Evolutionary conservation across 768 basidiomycete genomes (phyloP), one percentile per base, ranked within the genome.

Genomic region (Calocybe cyanea): DNA sequence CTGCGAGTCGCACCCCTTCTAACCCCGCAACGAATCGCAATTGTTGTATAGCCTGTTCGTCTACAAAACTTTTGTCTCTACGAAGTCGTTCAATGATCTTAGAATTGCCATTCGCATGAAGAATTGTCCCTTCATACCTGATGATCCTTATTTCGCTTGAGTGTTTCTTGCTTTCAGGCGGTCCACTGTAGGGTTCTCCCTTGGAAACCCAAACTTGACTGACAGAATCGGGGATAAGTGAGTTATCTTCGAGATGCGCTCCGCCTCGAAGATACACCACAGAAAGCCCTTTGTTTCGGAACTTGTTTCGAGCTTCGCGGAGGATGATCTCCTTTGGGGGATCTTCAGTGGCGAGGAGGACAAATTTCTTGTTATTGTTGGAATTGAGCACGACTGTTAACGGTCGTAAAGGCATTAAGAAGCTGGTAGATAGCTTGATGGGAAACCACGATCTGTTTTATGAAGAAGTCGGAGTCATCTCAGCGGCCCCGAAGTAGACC

Each of bases 301-400:
- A 67, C 51, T 69, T 69, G 46, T 70, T 69, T 30, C 59, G 58
- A n/a, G 65, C 66, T 51, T 67, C 60, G 23, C 57, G 57, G 23
- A 69, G 58, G 43, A 69, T 67, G 14, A 31, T 48, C 31, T 58
- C 61, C 28, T 52, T 53, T 11, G 44, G 31, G 25, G 45, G 38
- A 17, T 38, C 36, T 15, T 21, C 31, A 20, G 50, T 46, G 17
- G 40, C 31, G 32, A 50, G 45, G 25, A 64, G 38, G 18, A 56
- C 62, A 34, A 63, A 63, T 46, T 61, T 58, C 36, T 59, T 64
- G 44, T 35, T 58, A 20, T 70, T 63, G 45, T 70, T 62, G n/a
- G 53, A 55, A 48, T 70, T 69, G 17, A 68, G 60, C 15, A 54
- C 58, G 20, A 69, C 58, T 18, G 68, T 68, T 14, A 69, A 32